Evolutionary conservation across 2,329 filamentous ascomycete species (phyloP).

Genomic region (Macroventuria anomochaeta): DNA sequence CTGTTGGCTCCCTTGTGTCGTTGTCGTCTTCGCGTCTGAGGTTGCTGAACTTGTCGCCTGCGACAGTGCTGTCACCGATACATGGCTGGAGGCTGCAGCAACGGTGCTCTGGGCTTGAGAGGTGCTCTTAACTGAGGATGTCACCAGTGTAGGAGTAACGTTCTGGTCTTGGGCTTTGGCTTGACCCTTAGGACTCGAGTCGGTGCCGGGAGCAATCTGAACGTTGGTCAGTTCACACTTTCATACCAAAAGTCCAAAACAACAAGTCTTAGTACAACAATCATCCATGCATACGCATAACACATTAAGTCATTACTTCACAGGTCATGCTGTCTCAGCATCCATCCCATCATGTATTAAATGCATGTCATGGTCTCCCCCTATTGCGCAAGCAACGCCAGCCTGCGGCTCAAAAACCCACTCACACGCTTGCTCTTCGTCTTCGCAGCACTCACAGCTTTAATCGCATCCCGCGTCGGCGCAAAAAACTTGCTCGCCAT

Average conservation of each 20-base stretch:
- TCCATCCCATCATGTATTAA: not conserved
- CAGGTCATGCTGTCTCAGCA: not conserved
- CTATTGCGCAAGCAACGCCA: constrained; percentile 10
- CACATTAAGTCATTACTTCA: constrained; percentile 14
- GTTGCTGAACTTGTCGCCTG: not conserved
- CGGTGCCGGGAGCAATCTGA: constrained; percentile 6
- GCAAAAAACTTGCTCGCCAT: constrained; percentile 38
- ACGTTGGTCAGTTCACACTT: constrained; percentile 2
- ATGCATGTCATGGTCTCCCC: not conserved
- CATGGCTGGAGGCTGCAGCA: not conserved
- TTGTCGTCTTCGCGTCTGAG: not conserved
- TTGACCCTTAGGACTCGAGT: not conserved
- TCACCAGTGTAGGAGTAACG: not conserved
- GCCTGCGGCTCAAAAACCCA: constrained; percentile 8
- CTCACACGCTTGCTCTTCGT: constrained; percentile 1
- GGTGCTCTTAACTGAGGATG: not conserved
- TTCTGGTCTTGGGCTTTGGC: constrained; percentile 1
- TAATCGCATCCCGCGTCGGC: constrained; percentile 22
- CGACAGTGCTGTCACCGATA: not conserved
- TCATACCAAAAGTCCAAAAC: not conserved
- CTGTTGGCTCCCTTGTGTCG: not conserved
- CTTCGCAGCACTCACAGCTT: constrained; percentile 18
- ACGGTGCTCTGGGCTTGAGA: not conserved
- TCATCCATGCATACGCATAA: constrained; percentile 5
- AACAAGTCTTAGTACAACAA: not conserved